Base-by-base conservation (phyloP, 805 yeast genomes). In the Teunomyces barrocoloradensis region DNA sequence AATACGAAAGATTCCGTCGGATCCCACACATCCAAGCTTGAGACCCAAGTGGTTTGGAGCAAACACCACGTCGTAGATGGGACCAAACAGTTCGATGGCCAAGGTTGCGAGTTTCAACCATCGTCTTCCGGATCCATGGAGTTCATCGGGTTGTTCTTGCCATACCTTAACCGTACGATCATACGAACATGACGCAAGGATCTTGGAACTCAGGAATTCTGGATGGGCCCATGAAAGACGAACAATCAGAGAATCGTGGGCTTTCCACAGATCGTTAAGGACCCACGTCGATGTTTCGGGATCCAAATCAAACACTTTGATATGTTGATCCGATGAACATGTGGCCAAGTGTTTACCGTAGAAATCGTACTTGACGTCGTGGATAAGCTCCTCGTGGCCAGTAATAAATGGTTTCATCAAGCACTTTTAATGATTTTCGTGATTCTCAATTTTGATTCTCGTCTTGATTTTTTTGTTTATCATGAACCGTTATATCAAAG, bases 291-390 rank as follows among this genome's bases (percentile, higher is more conserved):
- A 80, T 1, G 85, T 76, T 23, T 77, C 69, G 12, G 82, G 66
- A 55, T 85, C 87, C 29, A 86, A 71, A 61, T 88, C 92, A 63
- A 90, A 94, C 28, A 94, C 91, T 59, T 89, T 89, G 52, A 94
- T 79, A 59, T 89, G 96, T 59, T 91, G 97, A 67, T 94, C 99
- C 0, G 96, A 88, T 3, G 97, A 89, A 50, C 96, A 91, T 0
- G 97, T 92, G 2, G 98, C 99, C 47, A 94, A 74, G 51, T 90
- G 88, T 46, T 84, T 81, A 1, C 99, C 98, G 61, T 92, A 92
- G 67, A 86, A 92, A 66, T 94, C 96, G 66, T 91, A 94, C 17
- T 89, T 84, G 20, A 91, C 82, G 59, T 91, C 97, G 56, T 91
- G 95, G 39, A 92, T 82, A 46, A 92, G 76, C 64, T 94, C 99